Base-by-base conservation (phyloP, 2,329 filamentous ascomycete genomes). In the Microascus cirrosus region DNA sequence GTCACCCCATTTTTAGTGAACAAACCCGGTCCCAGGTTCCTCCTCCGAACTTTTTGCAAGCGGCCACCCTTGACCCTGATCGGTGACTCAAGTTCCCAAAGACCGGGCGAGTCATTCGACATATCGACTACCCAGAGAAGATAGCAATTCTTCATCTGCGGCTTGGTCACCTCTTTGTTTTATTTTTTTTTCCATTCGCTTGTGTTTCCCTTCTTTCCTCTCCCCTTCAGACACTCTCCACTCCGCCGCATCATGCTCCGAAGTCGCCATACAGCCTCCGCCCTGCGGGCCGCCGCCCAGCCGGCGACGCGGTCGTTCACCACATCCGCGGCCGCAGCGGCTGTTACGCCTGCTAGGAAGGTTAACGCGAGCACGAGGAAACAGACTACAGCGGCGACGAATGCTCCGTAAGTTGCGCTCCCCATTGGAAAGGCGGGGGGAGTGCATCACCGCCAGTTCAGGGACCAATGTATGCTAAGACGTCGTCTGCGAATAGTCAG, bases 351-450 rank as follows among this genome's bases (percentile, higher is more conserved):
- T 13, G 65, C 66, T 55, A 74, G 71, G 63, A 79, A 75, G 64
- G 67, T 68, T 3, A 69, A 74, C 35, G 63, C 70, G 24, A 71
- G 70, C 50, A 67, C 71, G 58, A 76, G 79, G 67, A 77, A 71
- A 66, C 75, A 81, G 62, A 73, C 77, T 35, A 80, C 79, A 36
- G 72, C 74, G 48, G 73, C 76, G 51, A 72, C 72, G 61, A 69
- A 78, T 60, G 74, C 77, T 61, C 69, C 77, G 82, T 86, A 75
- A 69, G 83, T 77, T 35, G 58, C 45, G 56, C 35, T 59, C 55
- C 61, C 45, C 20, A 50, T 55, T 52, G 22, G 36, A 28, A 51
- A 42, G 42, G 24, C 24, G 35, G 34, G 32, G n/a, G 18, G 42
- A 42, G 50, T 32, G 20, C 20, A 13, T 24, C 20, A 15, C 45